Evolutionary conservation across 257 asterid species (phyloP).

Genomic region (Eustoma russellianum): DNA sequence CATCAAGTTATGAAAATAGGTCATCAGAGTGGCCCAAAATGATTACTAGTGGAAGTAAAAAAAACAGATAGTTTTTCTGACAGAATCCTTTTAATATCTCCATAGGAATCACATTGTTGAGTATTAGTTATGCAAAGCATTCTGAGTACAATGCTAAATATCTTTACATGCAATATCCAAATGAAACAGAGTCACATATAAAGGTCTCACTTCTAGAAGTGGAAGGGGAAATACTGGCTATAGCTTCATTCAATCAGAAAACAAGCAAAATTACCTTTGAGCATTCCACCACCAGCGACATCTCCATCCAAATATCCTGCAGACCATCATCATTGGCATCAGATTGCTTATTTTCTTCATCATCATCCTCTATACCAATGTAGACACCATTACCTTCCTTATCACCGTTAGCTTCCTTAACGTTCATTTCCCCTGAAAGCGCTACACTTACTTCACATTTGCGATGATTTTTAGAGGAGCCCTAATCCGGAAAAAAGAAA

Average conservation of each 20-base stretch:
- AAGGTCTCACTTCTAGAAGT: neutral
- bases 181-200: neutral
- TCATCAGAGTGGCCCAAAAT: no score
- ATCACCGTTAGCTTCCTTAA: neutral
- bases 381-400: slow-evolving; percentile 32
- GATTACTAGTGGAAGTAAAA: no score
- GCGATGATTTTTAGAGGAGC: slow-evolving; percentile 19
- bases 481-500: slow-evolving; percentile 16
- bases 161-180: neutral
- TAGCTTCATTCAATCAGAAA: neutral
- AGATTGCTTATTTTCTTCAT: slow-evolving; percentile 34
- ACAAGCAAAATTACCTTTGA: slow-evolving; percentile 58
- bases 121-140: neutral
- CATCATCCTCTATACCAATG: slow-evolving; percentile 59
- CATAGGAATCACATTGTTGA: neutral
- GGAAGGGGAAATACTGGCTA: neutral
- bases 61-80: no score
- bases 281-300: slow-evolving; percentile 66
- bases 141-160: neutral
- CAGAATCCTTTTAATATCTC: no score
- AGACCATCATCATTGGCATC: slow-evolving; percentile 53
- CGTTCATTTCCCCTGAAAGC: slow-evolving; percentile 17
- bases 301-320: slow-evolving; percentile 75
- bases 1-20: no score
- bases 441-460: slow-evolving; percentile 18